These are phyloP conservation scores for Klebsormidium nitens DNA, from an alignment of 139 green algal species.

Conservation along the genomic window DNA sequence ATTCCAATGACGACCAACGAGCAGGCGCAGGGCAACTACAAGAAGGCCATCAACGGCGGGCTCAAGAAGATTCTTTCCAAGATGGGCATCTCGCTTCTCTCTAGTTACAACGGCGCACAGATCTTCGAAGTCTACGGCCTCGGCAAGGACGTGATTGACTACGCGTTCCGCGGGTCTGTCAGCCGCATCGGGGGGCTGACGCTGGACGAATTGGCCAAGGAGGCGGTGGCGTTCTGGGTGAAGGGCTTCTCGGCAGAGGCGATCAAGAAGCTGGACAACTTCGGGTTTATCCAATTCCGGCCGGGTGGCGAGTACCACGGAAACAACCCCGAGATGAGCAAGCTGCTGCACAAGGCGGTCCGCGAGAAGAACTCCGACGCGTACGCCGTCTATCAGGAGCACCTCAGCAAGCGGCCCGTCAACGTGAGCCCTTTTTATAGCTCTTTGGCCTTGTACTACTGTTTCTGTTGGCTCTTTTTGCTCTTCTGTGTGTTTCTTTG, in stretches of 20 bases:
- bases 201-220: constrained; percentile 74
- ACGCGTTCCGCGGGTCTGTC: constrained; percentile 60
- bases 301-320: constrained; percentile 90
- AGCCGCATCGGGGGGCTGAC: constrained; percentile 94
- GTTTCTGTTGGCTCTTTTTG: not conserved
- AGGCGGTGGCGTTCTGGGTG: constrained; percentile 82
- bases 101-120: constrained; percentile 51
- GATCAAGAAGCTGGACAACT: constrained; percentile 94
- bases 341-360: constrained; percentile 98
- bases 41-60: constrained; percentile 80
- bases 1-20: constrained; percentile 67
- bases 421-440: constrained; percentile 17
- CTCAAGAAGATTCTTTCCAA: constrained; percentile 99
- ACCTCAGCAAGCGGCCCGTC: constrained; percentile 61
- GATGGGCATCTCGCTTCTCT: constrained; percentile 98
- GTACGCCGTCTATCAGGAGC: constrained; percentile 82
- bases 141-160: constrained; percentile 80
- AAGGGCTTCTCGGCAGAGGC: constrained; percentile 76
- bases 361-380: constrained; percentile 52
- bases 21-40: constrained; percentile 63
- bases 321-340: constrained; percentile 98
- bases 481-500: too few relatives aligned
- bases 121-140: constrained; percentile 99
- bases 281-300: constrained; percentile 88
- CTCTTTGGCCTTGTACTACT: not conserved